A percentile compares a stretch with the other conserved stretches of the same genome.
These are phyloP conservation scores for Ambrosia trifida DNA, from an alignment of 129 eudicot species.

Conservation along the genomic window DNA sequence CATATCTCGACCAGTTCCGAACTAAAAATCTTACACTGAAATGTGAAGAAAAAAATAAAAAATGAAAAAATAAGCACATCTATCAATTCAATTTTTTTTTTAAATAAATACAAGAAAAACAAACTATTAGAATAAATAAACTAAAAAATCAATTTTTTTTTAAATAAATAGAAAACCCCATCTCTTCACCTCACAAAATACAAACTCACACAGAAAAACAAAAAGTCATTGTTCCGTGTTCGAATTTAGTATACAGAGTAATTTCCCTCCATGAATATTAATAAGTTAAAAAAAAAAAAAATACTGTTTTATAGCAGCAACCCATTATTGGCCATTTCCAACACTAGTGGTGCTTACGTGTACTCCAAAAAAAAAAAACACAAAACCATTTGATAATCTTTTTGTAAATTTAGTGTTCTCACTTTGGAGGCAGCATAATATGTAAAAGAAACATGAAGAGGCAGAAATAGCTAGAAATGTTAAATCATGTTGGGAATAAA, in stretches of 20 bases:
- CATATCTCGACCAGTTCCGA: too few relatives aligned
- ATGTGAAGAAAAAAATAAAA: too few relatives aligned
- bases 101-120: too few relatives aligned
- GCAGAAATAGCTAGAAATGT: conserved; percentile 1
- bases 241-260: not conserved
- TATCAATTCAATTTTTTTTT: too few relatives aligned
- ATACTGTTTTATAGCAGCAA: not conserved
- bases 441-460: conserved; percentile 7
- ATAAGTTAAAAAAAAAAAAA: not conserved
- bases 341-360: conserved; percentile 20
- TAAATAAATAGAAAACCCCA: too few relatives aligned
- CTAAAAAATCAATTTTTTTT: too few relatives aligned
- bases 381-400: not conserved
- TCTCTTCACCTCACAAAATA: too few relatives aligned
- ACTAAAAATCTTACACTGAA: too few relatives aligned
- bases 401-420: not conserved
- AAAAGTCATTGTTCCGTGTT: too few relatives aligned
- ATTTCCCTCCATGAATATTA: not conserved
- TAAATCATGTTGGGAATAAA: not conserved
- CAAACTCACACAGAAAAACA: too few relatives aligned
- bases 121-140: too few relatives aligned
- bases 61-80: too few relatives aligned
- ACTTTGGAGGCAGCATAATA: conserved; percentile 17
- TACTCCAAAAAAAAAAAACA: conserved; percentile 1
- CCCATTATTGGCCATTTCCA: conserved; percentile 16